phyloP scores from a whole-genome alignment of 2,329 filamentous ascomycete species.

The Colletotrichum trifolii region DNA sequence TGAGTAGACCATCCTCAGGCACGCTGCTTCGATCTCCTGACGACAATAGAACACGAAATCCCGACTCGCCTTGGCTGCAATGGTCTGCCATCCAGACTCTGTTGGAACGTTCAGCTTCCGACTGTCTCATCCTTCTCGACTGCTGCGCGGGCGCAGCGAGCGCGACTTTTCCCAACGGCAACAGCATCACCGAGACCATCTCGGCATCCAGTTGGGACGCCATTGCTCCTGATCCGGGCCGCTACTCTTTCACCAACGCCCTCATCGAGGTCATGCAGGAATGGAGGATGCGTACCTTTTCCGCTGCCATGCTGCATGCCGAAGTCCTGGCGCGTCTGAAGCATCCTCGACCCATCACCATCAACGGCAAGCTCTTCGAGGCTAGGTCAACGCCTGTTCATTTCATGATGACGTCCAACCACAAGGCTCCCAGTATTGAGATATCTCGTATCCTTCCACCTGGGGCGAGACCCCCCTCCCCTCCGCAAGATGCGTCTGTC shows the following conservation, averaged over 20 bases:
- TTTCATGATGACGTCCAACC: slow-evolving; percentile 72
- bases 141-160: slow-evolving; percentile 71
- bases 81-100: slow-evolving; percentile 72
- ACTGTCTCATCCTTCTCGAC: slow-evolving; percentile 68
- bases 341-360: slow-evolving; percentile 66
- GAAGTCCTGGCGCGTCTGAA: slow-evolving; percentile 70
- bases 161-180: slow-evolving; percentile 67
- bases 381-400: slow-evolving; percentile 69
- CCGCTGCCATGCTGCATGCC: slow-evolving; percentile 70
- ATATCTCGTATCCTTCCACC: slow-evolving; percentile 54
- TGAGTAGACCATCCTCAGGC: slow-evolving; percentile 47
- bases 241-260: slow-evolving; percentile 69
- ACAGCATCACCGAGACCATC: slow-evolving; percentile 70
- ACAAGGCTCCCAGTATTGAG: slow-evolving; percentile 68
- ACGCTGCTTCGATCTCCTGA: not conserved
- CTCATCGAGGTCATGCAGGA: slow-evolving; percentile 69
- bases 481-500: slow-evolving; percentile 43
- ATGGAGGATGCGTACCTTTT: slow-evolving; percentile 65
- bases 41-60: slow-evolving; percentile 56
- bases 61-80: slow-evolving; percentile 66
- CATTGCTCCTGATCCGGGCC: slow-evolving; percentile 68
- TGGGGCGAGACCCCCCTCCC: slow-evolving; percentile 50
- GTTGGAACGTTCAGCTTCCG: slow-evolving; percentile 66
- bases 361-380: slow-evolving; percentile 68
- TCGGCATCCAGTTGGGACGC: slow-evolving; percentile 72